Evolutionary conservation across 1,139 yeast species (phyloP), one percentile per base, ranked within the genome.

Genomic region (Debaryomyces coudertii): DNA sequence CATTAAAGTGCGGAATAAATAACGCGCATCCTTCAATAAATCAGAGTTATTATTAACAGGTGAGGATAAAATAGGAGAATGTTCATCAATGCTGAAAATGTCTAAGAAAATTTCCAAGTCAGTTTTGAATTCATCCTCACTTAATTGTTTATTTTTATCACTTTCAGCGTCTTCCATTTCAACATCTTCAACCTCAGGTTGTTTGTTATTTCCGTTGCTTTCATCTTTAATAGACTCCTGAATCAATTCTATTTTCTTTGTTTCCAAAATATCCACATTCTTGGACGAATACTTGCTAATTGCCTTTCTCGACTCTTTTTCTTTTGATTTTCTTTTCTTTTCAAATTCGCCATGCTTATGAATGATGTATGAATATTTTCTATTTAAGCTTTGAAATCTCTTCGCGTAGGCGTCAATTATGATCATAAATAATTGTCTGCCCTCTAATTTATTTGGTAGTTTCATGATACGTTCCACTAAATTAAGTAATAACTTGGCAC

Each of bases 371-470:
- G 77, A 78, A 58, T 85, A 85, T 53, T 88, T 87, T 50, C 85
- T 66, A 66, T 90, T 89, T 55, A 92, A 73, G 44, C 89, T 77
- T 44, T 80, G 80, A 62, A 95, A 88, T 51, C 98, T 75, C 55
- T 86, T 87, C 9, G 93, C 90, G 63, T 90, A 92, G 0, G 97
- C 87, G 58, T 89, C 93, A 44, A 95, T 83, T 53, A 93, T 90
- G 27, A 85, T 73, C 80, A 89, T 81, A 58, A 87, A 80, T 44
- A 92, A 71, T 62, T 88, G 95, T 56, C 97, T 79, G 4, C 97
- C 95, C 54, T 93, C 96, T 18, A 82, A 77, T 53, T 88, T 87
- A 57, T 86, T 86, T 7, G 92, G 93, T 55, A 92, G 68, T 58
- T 87, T 87, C 82, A 88, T 79, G 37, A 95, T 87, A 44, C 96